Conservation (phyloP, 1,139 yeast genomes). For the Hanseniaspora uvarum region DNA sequence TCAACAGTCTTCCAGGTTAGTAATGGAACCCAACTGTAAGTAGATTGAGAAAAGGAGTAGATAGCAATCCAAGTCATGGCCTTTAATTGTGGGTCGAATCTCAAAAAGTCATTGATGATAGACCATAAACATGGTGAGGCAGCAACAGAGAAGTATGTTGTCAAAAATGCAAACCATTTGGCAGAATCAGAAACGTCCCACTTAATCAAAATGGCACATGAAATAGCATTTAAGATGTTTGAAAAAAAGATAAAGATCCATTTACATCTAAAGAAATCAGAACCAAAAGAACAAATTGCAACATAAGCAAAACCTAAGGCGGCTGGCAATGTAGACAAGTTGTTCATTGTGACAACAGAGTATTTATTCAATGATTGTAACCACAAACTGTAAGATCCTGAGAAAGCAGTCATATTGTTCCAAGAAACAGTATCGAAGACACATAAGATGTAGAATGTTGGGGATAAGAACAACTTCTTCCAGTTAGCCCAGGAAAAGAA, state of each 20-base stretch:
- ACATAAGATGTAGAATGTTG: constrained; percentile 30
- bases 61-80: constrained; percentile 34
- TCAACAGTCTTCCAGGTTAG: constrained; percentile 49
- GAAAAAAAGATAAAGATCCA: constrained; percentile 40
- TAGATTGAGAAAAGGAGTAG: constrained; percentile 32
- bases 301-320: constrained; percentile 32
- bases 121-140: constrained; percentile 34
- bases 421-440: constrained; percentile 32
- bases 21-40: constrained; percentile 32
- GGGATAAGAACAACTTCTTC: constrained; percentile 29
- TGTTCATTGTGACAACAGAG: constrained; percentile 30
- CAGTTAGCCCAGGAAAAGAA: constrained; percentile 26
- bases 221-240: constrained; percentile 39
- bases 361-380: constrained; percentile 30
- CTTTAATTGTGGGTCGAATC: constrained; percentile 33
- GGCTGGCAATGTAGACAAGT: constrained; percentile 31
- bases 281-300: constrained; percentile 30
- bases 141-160: constrained; percentile 32
- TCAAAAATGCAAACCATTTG: constrained; percentile 34
- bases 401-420: constrained; percentile 33
- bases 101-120: constrained; percentile 32
- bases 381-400: constrained; percentile 35
- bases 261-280: constrained; percentile 31
- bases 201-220: constrained; percentile 39
- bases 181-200: constrained; percentile 34